Evolutionary conservation across 306 rosid species (phyloP).

Genomic region (Oxytropis ochrocephala): DNA sequence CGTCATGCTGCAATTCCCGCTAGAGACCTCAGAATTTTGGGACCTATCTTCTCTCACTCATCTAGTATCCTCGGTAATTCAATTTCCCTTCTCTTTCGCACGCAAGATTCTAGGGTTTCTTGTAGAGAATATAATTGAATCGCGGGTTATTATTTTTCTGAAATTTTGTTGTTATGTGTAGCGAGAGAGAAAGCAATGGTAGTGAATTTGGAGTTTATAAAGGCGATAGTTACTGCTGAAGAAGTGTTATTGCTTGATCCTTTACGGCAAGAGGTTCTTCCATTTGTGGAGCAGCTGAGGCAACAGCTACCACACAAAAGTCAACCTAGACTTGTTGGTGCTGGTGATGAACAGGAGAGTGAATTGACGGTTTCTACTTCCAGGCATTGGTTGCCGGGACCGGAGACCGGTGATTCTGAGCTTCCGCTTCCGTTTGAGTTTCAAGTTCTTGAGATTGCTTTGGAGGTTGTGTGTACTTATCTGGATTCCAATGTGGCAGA

Average conservation of each 20-base stretch:
- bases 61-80: slow-evolving; percentile 83
- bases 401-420: slow-evolving; percentile 60
- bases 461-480: slow-evolving; percentile 80
- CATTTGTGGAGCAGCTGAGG: slow-evolving; percentile 86
- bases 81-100: not conserved
- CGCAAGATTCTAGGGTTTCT: not conserved
- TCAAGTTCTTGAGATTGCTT: slow-evolving; percentile 93
- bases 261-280: slow-evolving; percentile 77
- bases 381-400: slow-evolving; percentile 37
- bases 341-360: slow-evolving; percentile 49
- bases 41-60: slow-evolving; percentile 93
- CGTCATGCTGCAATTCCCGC: slow-evolving; percentile 76
- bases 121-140: not conserved
- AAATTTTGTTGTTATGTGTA: not conserved
- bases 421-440: slow-evolving; percentile 75
- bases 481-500: slow-evolving; percentile 78
- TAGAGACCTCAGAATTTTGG: slow-evolving; percentile 79
- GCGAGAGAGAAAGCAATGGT: slow-evolving; percentile 99
- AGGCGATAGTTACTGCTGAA: slow-evolving; percentile 82
- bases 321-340: slow-evolving; percentile 37
- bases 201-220: slow-evolving; percentile 83
- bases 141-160: not conserved
- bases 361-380: slow-evolving; percentile 39
- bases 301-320: slow-evolving; percentile 58
- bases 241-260: slow-evolving; percentile 89